Percentiles rank a stretch among this genome's conserved stretches.
Evolutionary conservation across 2,329 filamentous ascomycete species (phyloP).

Genomic region (Drechslerella dactyloides): DNA sequence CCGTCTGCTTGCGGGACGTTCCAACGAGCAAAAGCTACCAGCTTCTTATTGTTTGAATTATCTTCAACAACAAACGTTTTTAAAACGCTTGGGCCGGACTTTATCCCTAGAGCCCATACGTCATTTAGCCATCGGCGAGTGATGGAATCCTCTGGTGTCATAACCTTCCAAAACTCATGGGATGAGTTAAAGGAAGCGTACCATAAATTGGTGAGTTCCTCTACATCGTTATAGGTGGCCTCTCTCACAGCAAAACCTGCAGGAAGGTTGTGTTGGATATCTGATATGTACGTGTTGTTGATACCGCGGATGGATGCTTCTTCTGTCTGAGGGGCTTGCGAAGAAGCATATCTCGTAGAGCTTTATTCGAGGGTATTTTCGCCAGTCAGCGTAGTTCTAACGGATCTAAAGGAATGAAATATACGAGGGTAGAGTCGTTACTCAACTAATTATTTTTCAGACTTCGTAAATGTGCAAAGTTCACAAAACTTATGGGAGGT

Average conservation of each 20-base stretch:
- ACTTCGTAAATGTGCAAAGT: no score
- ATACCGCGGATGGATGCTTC: no score
- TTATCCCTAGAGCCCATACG: constrained; percentile 16
- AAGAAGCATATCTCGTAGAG: no score
- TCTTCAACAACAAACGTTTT: constrained; percentile 24
- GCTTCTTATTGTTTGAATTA: constrained; percentile 12
- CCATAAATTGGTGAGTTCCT: constrained; percentile 16
- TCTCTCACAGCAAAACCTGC: constrained; percentile 11
- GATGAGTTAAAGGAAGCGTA: constrained; percentile 19
- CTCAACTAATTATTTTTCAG: no score
- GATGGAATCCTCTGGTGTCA: constrained; percentile 21
- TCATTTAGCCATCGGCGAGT: constrained; percentile 19
- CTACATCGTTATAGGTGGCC: constrained; percentile 20
- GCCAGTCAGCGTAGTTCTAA: no score
- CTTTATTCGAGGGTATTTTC: no score
- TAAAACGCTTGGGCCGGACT: constrained; percentile 5
- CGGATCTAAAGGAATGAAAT: no score
- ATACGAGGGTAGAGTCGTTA: no score
- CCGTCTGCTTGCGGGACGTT: constrained; percentile 15
- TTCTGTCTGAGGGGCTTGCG: no score
- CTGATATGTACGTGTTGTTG: no score
- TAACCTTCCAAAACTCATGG: constrained; percentile 16
- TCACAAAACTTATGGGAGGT: no score
- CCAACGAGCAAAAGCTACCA: constrained; percentile 15
- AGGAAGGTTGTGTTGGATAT: neutral